Base-by-base conservation (phyloP, 2,329 filamentous ascomycete species). In the Penicillium sp. region DNA sequence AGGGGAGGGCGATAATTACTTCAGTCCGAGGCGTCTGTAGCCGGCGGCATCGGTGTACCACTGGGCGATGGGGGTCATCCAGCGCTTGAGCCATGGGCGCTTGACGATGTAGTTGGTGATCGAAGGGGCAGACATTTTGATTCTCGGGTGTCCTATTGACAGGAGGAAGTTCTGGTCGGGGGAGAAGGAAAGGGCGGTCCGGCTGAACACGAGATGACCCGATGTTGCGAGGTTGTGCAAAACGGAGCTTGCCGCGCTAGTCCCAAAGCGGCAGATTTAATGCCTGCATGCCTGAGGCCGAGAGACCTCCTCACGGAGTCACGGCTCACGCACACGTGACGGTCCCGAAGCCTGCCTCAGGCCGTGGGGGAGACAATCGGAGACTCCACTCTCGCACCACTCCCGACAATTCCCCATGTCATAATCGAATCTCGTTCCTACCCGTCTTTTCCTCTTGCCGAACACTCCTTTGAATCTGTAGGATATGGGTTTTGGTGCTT, bases 21-120 rank as follows among this genome's bases (percentile, higher is more conserved):
- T 90, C 81, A 97, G 84, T 74, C 94, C 94, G 74, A 97, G 84
- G 86, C 94, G 87, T 81, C 92, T 90, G 86, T 97, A 96, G 76
- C 94, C 94, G 71, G 93, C 86, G 72, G 92, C 90, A 76, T 94
- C 89, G 81, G 82, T 81, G 83, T 98, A 98, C 92, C 92, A 96
- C 74, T 88, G 86, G 79, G 93, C 86, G 67, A 96, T 76, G 68
- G 95, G 95, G 83, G 83, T 86, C 79, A 98, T 81, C 81, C 90
- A 84, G 71, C 84, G 88, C 79, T 83, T 82, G 75, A 98, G 87
- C 91, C 91, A 96, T 69, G 94, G 93, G 74, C 92, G 88, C 84
- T 90, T 90, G 76, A 87, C 76, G 75, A 97, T 86, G 76, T 87
- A 93, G 71, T 86, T 90, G 73, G 90, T 86, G 79, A 92, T 84